Conservation (phyloP, 2,329 filamentous ascomycete species). For the Didymella pomorum region DNA sequence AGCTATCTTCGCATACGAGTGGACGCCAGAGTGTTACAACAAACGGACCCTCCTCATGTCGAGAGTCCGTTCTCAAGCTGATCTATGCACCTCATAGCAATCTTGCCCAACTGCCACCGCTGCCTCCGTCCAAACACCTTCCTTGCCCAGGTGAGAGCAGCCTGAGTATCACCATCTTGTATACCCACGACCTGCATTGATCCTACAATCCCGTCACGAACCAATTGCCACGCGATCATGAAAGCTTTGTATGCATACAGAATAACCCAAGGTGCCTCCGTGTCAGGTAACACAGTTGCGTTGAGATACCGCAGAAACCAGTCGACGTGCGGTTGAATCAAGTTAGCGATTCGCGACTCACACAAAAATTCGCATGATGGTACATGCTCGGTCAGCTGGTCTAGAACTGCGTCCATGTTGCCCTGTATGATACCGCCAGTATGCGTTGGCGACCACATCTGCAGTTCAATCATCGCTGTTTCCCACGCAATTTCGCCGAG, state of each 20-base stretch:
- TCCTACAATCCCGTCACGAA: constrained; percentile 21
- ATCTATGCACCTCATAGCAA: constrained; percentile 29
- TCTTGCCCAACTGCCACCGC: constrained; percentile 30
- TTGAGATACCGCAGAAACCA: constrained; percentile 37
- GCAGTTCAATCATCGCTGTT: constrained; percentile 36
- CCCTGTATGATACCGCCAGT: constrained; percentile 33
- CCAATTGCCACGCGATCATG: constrained; percentile 36
- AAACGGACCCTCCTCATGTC: not conserved
- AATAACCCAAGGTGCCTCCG: constrained; percentile 31
- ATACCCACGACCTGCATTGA: constrained; percentile 31
- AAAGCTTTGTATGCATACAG: constrained; percentile 35
- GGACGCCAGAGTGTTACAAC: not conserved
- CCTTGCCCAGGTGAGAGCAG: constrained; percentile 28
- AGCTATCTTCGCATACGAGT: no score
- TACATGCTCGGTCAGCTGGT: constrained; percentile 27
- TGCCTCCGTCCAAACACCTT: constrained; percentile 27
- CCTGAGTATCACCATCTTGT: constrained; percentile 24
- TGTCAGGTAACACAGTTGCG: constrained; percentile 19
- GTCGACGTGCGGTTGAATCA: constrained; percentile 32
- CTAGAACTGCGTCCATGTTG: constrained; percentile 27
- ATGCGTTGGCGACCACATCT: constrained; percentile 37
- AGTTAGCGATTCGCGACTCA: constrained; percentile 21
- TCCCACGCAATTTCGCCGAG: constrained; percentile 33
- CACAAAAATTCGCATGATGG: constrained; percentile 30
- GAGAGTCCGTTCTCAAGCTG: constrained; percentile 11